A percentile compares a stretch with the other conserved stretches of the same genome.
These are phyloP conservation scores for Magnolia kwangsiensis DNA, from an alignment of 164 flowering plant genomes.

Conservation along the genomic window DNA sequence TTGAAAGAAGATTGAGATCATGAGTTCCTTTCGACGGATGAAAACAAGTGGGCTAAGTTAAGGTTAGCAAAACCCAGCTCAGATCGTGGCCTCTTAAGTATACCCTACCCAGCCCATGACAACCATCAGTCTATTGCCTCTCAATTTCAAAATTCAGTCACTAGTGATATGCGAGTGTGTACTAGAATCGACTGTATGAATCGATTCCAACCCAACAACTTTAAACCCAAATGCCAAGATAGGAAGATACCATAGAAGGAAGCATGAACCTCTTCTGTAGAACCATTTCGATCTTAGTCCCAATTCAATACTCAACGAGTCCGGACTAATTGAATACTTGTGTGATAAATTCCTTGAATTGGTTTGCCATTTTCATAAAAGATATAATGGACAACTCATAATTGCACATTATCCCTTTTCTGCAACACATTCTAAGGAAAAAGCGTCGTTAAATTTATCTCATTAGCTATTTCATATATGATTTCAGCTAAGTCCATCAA, in stretches of 20 bases:
- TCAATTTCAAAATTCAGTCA: too few relatives aligned
- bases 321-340: constrained; percentile 1
- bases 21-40: too few relatives aligned
- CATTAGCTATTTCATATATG: neutral
- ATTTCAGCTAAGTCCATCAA: neutral
- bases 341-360: neutral
- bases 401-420: neutral
- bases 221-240: too few relatives aligned
- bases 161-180: too few relatives aligned
- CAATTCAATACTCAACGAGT: constrained; percentile 5
- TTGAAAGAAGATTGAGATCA: too few relatives aligned
- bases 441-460: neutral
- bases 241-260: neutral
- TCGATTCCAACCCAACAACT: too few relatives aligned
- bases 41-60: too few relatives aligned
- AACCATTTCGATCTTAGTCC: constrained; percentile 1
- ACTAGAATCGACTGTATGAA: too few relatives aligned
- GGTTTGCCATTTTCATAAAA: neutral
- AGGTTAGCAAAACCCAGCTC: too few relatives aligned
- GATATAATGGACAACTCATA: neutral
- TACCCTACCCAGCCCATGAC: too few relatives aligned
- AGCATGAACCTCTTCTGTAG: constrained; percentile 2
- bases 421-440: neutral
- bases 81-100: too few relatives aligned
- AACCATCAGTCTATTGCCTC: neutral